A percentile compares a stretch with the other conserved stretches of the same genome.
Conservation (phyloP, 257 asterid species). For the Gentiana macrophylla region DNA sequence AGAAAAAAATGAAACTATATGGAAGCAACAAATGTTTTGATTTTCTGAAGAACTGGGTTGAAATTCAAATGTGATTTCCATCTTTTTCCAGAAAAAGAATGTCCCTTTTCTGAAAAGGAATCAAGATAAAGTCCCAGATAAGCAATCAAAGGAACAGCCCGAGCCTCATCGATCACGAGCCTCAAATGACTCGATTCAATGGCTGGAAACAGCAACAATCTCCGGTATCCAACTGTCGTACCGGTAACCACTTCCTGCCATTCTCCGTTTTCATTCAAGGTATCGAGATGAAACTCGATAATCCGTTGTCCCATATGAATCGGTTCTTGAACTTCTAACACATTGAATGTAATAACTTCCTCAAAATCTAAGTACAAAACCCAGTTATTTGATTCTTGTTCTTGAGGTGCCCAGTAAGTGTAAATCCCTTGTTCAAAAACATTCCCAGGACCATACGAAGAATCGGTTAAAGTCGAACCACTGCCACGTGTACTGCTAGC, state of each 20-base stretch:
- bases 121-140: constrained; percentile 59
- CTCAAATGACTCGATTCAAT: constrained; percentile 37
- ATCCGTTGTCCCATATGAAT: constrained; percentile 96
- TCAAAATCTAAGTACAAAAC: constrained; percentile 30
- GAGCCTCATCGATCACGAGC: constrained; percentile 45
- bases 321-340: constrained; percentile 84
- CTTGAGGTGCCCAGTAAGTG: constrained; percentile 78
- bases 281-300: constrained; percentile 49
- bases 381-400: constrained; percentile 29
- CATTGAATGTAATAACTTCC: constrained; percentile 41
- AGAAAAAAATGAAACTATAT: constrained; percentile 10
- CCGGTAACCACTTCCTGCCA: constrained; percentile 54
- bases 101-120: constrained; percentile 26
- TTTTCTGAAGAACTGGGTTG: constrained; percentile 20
- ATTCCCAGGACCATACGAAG: constrained; percentile 33
- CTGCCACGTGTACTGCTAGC: constrained; percentile 72
- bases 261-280: constrained; percentile 27
- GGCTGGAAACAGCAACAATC: constrained; percentile 45
- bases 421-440: constrained; percentile 52
- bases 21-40: constrained; percentile 14
- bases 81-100: constrained; percentile 11
- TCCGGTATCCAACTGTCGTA: constrained; percentile 83
- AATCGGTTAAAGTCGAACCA: constrained; percentile 3
- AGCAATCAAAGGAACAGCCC: constrained; percentile 59
- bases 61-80: constrained; percentile 17